phyloP scores from a whole-genome alignment of 225 moss, liverwort and hornwort genomes.

The Antitrichia curtipendula region DNA sequence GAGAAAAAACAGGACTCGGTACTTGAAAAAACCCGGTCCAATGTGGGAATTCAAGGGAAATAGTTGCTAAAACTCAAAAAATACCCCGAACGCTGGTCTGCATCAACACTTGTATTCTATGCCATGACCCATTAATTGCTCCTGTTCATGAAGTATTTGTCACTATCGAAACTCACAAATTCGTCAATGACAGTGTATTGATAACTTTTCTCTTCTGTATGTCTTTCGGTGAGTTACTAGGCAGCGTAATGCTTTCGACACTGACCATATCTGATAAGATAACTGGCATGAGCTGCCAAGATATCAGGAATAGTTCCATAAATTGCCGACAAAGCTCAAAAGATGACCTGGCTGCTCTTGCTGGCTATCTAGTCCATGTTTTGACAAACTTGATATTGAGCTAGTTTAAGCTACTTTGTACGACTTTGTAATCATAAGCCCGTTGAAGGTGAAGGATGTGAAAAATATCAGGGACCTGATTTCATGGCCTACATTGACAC shows the following conservation, averaged over 20 bases:
- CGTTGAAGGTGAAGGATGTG: background rate
- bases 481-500: background rate
- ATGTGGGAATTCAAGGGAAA: too few species aligned
- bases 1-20: too few species aligned
- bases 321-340: background rate
- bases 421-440: background rate
- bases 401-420: background rate
- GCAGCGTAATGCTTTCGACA: background rate
- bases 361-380: background rate
- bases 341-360: background rate
- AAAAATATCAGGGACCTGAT: background rate
- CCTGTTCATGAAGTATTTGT: background rate
- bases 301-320: background rate
- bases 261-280: background rate
- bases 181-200: background rate
- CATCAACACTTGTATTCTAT: background rate
- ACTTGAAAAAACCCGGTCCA: too few species aligned
- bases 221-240: background rate
- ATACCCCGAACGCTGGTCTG: too few species aligned
- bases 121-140: background rate
- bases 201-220: background rate
- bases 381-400: background rate
- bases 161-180: background rate
- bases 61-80: too few species aligned
- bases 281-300: background rate